phyloP scores from a whole-genome alignment of 441 rosid genomes.

The Adansonia grandidieri region DNA sequence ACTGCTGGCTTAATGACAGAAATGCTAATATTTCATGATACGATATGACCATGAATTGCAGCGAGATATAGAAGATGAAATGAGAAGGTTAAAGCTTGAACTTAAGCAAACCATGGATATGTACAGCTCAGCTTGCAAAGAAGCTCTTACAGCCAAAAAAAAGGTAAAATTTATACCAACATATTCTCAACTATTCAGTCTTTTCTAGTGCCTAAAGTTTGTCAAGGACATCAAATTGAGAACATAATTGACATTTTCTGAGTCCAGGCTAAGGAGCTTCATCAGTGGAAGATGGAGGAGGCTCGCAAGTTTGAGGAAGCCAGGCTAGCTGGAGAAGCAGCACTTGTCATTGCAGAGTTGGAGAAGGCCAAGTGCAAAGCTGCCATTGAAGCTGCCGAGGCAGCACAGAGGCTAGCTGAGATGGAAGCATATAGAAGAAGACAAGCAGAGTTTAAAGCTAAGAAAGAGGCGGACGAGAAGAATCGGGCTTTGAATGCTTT shows the following conservation, averaged over 20 bases:
- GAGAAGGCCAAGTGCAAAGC: slow-evolving; percentile 77
- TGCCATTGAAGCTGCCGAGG: slow-evolving; percentile 73
- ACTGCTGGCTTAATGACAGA: background rate
- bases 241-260: background rate
- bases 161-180: slow-evolving; percentile 44
- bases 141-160: slow-evolving; percentile 77
- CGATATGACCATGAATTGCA: slow-evolving; percentile 32
- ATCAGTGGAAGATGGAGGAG: slow-evolving; percentile 68
- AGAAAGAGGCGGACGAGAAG: slow-evolving; percentile 59
- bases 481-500: slow-evolving; percentile 62
- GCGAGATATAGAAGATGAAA: slow-evolving; percentile 74
- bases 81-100: slow-evolving; percentile 82
- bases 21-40: background rate
- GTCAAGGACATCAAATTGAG: background rate
- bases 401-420: slow-evolving; percentile 68
- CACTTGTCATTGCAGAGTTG: slow-evolving; percentile 65
- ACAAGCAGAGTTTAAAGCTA: slow-evolving; percentile 62
- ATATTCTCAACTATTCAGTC: background rate
- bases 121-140: slow-evolving; percentile 87
- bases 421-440: slow-evolving; percentile 63
- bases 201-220: slow-evolving; percentile 11
- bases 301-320: slow-evolving; percentile 62
- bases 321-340: slow-evolving; percentile 64
- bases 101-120: slow-evolving; percentile 89
- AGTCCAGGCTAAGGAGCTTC: slow-evolving; percentile 64